Conservation (phyloP, 257 asterid species). For the Rauvolfia tetraphylla region DNA sequence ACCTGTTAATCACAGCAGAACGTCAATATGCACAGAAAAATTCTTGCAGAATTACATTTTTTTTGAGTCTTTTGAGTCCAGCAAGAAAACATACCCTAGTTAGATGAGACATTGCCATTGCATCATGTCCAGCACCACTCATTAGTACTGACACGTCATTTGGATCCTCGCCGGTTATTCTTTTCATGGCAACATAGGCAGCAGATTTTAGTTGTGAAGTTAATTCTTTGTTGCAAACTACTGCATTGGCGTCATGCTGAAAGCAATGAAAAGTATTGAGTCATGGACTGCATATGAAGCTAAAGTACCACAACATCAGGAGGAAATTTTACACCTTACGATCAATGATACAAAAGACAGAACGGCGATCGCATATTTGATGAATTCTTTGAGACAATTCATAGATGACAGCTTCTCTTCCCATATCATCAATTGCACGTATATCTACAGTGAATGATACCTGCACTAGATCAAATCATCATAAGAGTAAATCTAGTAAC, state of each 20-base stretch:
- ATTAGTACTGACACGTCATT: conserved; percentile 65
- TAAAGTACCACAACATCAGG: conserved; percentile 6
- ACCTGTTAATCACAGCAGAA: conserved; percentile 40
- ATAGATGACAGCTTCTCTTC: conserved; percentile 82
- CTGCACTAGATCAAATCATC: conserved; percentile 31
- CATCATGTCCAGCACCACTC: conserved; percentile 99
- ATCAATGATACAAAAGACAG: conserved; percentile 72
- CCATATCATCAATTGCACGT: conserved; percentile 86
- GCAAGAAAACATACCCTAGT: conserved; percentile 52
- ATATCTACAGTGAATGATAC: conserved; percentile 86
- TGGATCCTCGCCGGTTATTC: conserved; percentile 47
- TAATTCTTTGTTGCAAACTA: conserved; percentile 60
- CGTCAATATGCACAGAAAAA: conserved; percentile 9
- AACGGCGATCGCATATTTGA: conserved; percentile 69
- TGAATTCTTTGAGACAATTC: conserved; percentile 67
- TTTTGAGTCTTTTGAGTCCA: not conserved
- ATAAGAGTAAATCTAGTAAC: not conserved
- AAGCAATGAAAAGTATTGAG: conserved; percentile 14
- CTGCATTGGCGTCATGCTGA: conserved; percentile 95
- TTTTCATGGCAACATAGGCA: conserved; percentile 54
- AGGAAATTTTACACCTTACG: conserved; percentile 57
- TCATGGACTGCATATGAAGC: conserved; percentile 4
- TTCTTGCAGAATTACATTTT: not conserved
- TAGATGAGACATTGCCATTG: conserved; percentile 97
- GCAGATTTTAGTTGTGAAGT: conserved; percentile 71